These are phyloP conservation scores for Xylaria castorea DNA, from an alignment of 495 filamentous ascomycete species.

Conservation along the genomic window DNA sequence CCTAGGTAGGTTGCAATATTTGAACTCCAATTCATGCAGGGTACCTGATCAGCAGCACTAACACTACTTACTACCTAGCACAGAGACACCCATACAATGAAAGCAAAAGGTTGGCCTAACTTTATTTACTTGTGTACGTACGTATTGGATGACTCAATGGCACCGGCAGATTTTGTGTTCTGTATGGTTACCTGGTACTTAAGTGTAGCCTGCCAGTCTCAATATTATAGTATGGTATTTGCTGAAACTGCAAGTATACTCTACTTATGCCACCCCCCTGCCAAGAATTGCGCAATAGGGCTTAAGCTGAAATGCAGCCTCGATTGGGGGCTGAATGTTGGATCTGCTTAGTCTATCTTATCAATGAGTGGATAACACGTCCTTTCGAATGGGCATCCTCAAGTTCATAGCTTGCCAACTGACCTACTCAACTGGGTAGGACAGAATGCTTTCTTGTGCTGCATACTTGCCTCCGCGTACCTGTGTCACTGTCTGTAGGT, in stretches of 20 bases:
- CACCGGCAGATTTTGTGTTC: not conserved
- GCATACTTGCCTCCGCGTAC: not conserved
- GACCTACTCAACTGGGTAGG: not conserved
- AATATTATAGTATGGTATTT: not conserved
- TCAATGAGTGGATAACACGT: not conserved
- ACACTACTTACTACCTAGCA: not conserved
- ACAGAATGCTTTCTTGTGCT: not conserved
- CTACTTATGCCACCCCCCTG: not conserved
- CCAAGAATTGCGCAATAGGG: constrained; percentile 20
- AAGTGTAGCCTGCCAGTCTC: not conserved
- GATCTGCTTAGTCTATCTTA: constrained; percentile 3
- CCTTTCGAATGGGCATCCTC: not conserved
- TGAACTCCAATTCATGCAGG: not conserved
- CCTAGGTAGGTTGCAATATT: not conserved
- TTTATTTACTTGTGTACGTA: not conserved
- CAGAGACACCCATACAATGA: not conserved
- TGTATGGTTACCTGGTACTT: not conserved
- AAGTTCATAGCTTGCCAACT: not conserved
- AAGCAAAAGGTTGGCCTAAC: not conserved
- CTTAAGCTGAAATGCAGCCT: constrained; percentile 25
- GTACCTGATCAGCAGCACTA: not conserved
- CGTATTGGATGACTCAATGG: not conserved
- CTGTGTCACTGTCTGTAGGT: not conserved
- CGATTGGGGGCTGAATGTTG: constrained; percentile 13
- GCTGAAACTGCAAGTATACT: not conserved